Evolutionary conservation across 805 yeast genomes (phyloP).

Genomic region (Saturnispora besseyi): DNA sequence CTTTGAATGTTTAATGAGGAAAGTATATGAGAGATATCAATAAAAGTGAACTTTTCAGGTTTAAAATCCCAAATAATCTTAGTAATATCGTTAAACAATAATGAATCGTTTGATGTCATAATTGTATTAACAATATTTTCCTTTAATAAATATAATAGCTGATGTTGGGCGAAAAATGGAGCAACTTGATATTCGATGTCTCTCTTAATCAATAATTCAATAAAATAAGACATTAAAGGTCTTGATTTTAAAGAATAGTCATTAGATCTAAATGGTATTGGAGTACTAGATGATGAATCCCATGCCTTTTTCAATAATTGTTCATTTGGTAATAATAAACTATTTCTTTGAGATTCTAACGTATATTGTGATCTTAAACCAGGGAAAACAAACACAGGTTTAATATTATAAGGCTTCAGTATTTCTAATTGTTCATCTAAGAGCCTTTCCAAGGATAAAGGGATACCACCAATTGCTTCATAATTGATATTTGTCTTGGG

Average conservation of each 20-base stretch:
- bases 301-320: conserved; percentile 40
- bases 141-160: conserved; percentile 61
- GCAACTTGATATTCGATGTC: conserved; percentile 63
- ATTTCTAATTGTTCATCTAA: conserved; percentile 55
- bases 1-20: conserved; percentile 51
- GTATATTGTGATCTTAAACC: conserved; percentile 44
- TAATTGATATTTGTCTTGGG: conserved; percentile 58
- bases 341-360: conserved; percentile 15
- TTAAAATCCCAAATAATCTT: conserved; percentile 69
- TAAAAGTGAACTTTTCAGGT: conserved; percentile 56
- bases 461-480: conserved; percentile 78
- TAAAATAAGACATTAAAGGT: conserved; percentile 46
- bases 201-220: conserved; percentile 45
- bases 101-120: conserved; percentile 52
- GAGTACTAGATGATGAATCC: conserved; percentile 28
- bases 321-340: conserved; percentile 24
- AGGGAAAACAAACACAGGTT: conserved; percentile 72
- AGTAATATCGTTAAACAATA: conserved; percentile 51
- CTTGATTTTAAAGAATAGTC: conserved; percentile 41
- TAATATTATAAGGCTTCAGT: conserved; percentile 52
- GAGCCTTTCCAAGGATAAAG: conserved; percentile 46
- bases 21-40: conserved; percentile 51
- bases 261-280: conserved; percentile 37
- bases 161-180: conserved; percentile 76
- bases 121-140: conserved; percentile 57